A percentile compares a stretch with the other conserved stretches of the same genome.
Conservation (phyloP, 139 green algal genomes). For the Zygnema circumcarinatum region DNA sequence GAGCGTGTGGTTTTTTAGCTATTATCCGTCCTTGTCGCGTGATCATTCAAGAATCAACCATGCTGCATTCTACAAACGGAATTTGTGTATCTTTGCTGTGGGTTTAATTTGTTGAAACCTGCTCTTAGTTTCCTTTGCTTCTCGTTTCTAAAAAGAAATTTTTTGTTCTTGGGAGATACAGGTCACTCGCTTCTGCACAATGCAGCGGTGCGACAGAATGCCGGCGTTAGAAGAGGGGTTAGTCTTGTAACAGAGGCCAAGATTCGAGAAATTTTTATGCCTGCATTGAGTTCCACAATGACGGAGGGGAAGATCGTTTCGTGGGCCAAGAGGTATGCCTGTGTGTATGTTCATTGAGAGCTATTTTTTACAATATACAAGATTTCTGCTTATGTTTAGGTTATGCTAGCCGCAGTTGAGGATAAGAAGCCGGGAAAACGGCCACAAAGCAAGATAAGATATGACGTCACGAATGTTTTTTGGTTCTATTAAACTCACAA, state of each 20-base stretch:
- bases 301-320: conserved; percentile 89
- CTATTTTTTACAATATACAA: too few relatives aligned
- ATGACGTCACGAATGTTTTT: too few relatives aligned
- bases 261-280: conserved; percentile 97
- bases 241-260: conserved; percentile 21
- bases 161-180: background rate
- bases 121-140: background rate
- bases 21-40: too few relatives aligned
- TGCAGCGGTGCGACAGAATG: background rate
- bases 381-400: too few relatives aligned
- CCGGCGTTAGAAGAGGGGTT: background rate
- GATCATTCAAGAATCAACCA: too few relatives aligned
- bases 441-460: too few relatives aligned
- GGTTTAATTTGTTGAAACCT: background rate
- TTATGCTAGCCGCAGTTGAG: too few relatives aligned
- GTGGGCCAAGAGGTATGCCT: conserved; percentile 83
- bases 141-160: background rate
- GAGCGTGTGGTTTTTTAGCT: too few relatives aligned
- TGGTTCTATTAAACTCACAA: too few relatives aligned
- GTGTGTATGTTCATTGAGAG: too few relatives aligned
- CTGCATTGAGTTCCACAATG: conserved; percentile 88
- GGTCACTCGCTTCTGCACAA: background rate
- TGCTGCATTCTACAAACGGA: background rate
- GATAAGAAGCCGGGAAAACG: too few relatives aligned
- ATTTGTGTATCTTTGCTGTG: background rate